These are phyloP conservation scores for Magnolia officinalis DNA, from an alignment of 164 flowering plant species.

Conservation along the genomic window DNA sequence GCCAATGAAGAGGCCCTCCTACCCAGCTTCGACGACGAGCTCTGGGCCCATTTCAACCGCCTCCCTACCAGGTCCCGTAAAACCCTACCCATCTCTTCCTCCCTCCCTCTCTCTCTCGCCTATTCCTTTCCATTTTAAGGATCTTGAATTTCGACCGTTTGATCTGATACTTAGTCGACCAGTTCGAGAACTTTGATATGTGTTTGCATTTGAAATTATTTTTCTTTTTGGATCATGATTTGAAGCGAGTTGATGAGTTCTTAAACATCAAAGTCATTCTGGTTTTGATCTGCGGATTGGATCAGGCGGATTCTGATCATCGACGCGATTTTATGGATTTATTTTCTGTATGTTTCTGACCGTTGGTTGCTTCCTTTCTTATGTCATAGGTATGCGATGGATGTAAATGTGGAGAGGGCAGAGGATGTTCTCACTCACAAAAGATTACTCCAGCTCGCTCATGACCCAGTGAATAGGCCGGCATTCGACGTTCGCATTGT, in stretches of 20 bases:
- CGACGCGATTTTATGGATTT: too few species aligned
- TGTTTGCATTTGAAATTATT: too few species aligned
- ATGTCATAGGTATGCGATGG: constrained; percentile 72
- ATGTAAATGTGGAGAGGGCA: constrained; percentile 93
- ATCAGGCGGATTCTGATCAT: too few species aligned
- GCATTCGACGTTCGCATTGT: constrained; percentile 81
- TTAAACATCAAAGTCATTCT: too few species aligned
- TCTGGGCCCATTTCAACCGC: constrained; percentile 73
- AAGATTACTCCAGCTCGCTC: constrained; percentile 67
- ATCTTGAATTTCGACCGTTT: not conserved
- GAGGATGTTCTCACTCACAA: constrained; percentile 91
- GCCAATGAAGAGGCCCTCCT: constrained; percentile 34
- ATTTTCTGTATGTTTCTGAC: not conserved
- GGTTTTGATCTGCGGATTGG: not conserved
- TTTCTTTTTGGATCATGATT: too few species aligned
- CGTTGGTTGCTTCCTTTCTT: not conserved
- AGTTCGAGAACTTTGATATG: too few species aligned
- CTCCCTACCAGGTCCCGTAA: constrained; percentile 58
- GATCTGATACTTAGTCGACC: not conserved
- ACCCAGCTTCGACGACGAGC: constrained; percentile 70
- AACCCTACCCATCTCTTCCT: constrained; percentile 6
- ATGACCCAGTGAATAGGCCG: constrained; percentile 62
- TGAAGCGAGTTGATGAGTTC: too few species aligned
- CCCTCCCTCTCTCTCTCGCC: not conserved
- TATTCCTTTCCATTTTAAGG: not conserved